phyloP scores from a whole-genome alignment of 1,139 yeast genomes.

The Hemisphaericaspora lyxosophila region DNA sequence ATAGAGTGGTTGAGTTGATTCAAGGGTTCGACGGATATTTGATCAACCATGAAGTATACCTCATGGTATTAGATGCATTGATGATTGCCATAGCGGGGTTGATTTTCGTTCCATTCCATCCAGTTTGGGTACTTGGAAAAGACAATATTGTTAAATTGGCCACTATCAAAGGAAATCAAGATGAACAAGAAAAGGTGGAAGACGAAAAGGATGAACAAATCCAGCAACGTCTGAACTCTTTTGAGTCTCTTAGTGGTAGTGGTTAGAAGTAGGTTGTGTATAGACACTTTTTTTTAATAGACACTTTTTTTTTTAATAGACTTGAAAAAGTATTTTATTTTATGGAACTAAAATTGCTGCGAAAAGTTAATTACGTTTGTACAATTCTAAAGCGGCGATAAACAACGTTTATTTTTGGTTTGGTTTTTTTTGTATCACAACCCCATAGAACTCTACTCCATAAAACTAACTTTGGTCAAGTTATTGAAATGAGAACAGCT shows the following conservation, averaged over 20 bases:
- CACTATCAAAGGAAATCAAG: conserved; percentile 33
- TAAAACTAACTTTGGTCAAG: too few species aligned
- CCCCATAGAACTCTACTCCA: background rate
- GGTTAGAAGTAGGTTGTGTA: background rate
- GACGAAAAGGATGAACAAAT: conserved; percentile 2
- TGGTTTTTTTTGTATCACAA: background rate
- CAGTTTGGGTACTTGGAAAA: conserved; percentile 57
- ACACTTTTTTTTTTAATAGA: too few species aligned
- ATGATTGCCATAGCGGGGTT: conserved; percentile 55
- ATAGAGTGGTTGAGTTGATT: conserved; percentile 75
- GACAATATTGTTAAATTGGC: conserved; percentile 35
- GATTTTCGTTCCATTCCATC: conserved; percentile 58
- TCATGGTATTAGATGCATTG: conserved; percentile 75
- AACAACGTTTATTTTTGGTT: too few species aligned
- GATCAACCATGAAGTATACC: conserved; percentile 67
- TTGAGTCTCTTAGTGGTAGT: background rate
- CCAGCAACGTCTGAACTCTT: too few species aligned
- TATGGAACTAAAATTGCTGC: background rate
- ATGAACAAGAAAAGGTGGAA: conserved; percentile 16
- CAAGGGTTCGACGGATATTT: conserved; percentile 77
- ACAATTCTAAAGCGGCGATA: too few species aligned
- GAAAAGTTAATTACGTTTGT: too few species aligned
- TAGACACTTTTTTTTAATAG: too few species aligned
- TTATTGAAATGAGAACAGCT: background rate
- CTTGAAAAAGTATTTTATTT: too few species aligned